Conservation (phyloP, 106 monocot species). For the Triglochin maritima region DNA sequence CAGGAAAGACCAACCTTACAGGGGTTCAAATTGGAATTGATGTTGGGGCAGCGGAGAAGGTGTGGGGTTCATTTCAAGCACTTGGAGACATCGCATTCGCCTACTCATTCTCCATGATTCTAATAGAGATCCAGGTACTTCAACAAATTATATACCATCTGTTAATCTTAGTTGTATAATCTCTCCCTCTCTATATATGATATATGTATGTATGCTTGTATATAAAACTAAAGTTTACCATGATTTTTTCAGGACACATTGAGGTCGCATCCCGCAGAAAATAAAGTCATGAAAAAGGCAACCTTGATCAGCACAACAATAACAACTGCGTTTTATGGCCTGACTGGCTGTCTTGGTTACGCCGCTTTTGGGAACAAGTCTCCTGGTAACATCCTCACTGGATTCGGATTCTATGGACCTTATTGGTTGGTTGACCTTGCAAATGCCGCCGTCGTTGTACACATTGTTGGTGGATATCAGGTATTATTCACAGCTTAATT, state of each 20-base stretch:
- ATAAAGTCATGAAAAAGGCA: slow-evolving; percentile 48
- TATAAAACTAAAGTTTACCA: no score
- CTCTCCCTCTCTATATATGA: no score
- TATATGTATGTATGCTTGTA: no score
- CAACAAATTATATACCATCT: slow-evolving; percentile 32
- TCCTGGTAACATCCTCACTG: slow-evolving; percentile 12
- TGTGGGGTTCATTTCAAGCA: slow-evolving; percentile 41
- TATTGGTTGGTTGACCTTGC: slow-evolving; percentile 13
- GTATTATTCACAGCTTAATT: slow-evolving; percentile 1
- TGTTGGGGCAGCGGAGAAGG: slow-evolving; percentile 21
- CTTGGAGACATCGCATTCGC: slow-evolving; percentile 56
- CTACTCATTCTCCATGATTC: slow-evolving; percentile 41
- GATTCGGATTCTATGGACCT: slow-evolving; percentile 14
- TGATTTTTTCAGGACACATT: slow-evolving; percentile 38
- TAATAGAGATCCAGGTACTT: slow-evolving; percentile 48
- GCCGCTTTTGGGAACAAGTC: slow-evolving; percentile 11
- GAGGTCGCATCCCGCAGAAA: slow-evolving; percentile 55
- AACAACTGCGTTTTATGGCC: slow-evolving; percentile 35
- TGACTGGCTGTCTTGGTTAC: slow-evolving; percentile 7
- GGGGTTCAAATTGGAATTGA: slow-evolving; percentile 31
- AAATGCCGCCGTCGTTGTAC: slow-evolving; percentile 3
- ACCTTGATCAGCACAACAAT: slow-evolving; percentile 21
- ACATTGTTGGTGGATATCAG: slow-evolving; percentile 9
- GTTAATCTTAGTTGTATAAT: slow-evolving; percentile 29
- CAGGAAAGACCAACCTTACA: slow-evolving; percentile 23